Conservation (phyloP, 257 asterid species). For the Rubia yunnanensis region DNA sequence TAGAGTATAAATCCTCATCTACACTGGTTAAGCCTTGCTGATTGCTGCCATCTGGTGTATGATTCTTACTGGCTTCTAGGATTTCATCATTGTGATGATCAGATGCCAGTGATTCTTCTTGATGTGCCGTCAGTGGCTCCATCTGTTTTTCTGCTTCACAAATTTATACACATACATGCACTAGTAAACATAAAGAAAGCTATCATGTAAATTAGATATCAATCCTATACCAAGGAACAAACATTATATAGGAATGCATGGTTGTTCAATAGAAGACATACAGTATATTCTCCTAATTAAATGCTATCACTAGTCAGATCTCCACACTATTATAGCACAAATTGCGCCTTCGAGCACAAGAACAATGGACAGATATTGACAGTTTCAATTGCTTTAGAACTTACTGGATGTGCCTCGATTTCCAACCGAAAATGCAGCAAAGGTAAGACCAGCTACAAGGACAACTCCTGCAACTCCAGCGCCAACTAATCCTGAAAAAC, state of each 20-base stretch:
- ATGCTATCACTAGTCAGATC: not conserved
- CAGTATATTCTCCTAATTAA: not conserved
- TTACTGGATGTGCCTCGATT: constrained; percentile 49
- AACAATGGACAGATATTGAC: not conserved
- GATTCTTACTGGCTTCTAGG: constrained; percentile 34
- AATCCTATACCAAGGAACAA: too few species aligned
- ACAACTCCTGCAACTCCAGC: constrained; percentile 70
- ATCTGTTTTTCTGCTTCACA: constrained; percentile 37
- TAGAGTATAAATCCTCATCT: constrained; percentile 28
- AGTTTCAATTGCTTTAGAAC: not conserved
- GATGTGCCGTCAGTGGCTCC: constrained; percentile 52
- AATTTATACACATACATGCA: not conserved
- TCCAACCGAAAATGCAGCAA: constrained; percentile 58
- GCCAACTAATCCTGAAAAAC: constrained; percentile 67
- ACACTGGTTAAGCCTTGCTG: constrained; percentile 35
- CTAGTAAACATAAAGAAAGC: not conserved
- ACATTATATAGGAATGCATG: not conserved
- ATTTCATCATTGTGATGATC: constrained; percentile 31
- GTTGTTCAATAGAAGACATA: not conserved
- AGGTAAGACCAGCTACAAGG: constrained; percentile 68
- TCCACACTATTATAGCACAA: not conserved
- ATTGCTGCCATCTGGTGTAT: constrained; percentile 25
- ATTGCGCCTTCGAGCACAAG: not conserved
- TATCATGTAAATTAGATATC: not conserved
- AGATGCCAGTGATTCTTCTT: constrained; percentile 42